Evolutionary conservation across 495 filamentous ascomycete species (phyloP).

Genomic region (Astrocystis sublimbata): DNA sequence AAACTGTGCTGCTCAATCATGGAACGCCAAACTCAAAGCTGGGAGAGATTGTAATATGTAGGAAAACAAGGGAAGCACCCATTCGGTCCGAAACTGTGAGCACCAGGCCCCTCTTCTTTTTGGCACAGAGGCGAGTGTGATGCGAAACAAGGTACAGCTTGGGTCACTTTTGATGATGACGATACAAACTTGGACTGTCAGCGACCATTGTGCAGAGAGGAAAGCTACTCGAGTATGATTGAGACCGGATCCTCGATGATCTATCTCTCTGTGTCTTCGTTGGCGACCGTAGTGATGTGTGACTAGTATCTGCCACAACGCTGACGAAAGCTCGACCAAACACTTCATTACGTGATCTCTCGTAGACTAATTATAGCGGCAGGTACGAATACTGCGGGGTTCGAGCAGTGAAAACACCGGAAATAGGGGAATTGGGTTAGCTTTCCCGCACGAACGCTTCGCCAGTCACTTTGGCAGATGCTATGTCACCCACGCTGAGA

Average conservation of each 20-base stretch:
- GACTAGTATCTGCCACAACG: neutral
- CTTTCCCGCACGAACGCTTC: neutral
- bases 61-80: neutral
- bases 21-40: too few species aligned
- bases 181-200: too few species aligned
- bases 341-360: neutral
- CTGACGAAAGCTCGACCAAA: neutral
- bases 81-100: neutral
- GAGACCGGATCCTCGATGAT: neutral
- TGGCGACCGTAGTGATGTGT: neutral
- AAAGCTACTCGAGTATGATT: neutral
- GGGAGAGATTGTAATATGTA: too few species aligned
- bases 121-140: neutral
- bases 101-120: neutral
- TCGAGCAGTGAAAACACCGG: neutral
- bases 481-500: neutral
- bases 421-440: neutral
- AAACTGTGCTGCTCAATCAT: neutral
- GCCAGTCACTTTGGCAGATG: neutral
- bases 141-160: neutral
- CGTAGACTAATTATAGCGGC: neutral
- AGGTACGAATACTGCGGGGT: conserved; percentile 5
- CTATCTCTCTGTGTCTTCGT: neutral
- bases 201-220: neutral
- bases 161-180: neutral